Conservation (phyloP, 352 stramenopile genomes). For the Phytophthora macrochlamydospora region DNA sequence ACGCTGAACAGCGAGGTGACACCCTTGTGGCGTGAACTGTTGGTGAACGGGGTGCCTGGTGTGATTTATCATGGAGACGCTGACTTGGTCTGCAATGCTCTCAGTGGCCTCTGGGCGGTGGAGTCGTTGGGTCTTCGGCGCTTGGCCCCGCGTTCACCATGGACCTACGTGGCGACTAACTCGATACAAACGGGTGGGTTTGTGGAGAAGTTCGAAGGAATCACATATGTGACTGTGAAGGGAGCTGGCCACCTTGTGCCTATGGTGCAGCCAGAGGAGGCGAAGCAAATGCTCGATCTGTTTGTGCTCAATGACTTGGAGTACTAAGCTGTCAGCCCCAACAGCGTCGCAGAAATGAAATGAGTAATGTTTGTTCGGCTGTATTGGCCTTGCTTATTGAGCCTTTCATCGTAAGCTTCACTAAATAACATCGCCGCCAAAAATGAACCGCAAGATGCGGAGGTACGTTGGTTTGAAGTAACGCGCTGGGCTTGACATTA, state of each 20-base stretch:
- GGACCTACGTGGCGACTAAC: constrained; percentile 42
- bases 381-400: background rate
- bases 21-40: constrained; percentile 61
- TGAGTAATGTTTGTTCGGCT: no score
- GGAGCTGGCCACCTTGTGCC: constrained; percentile 91
- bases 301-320: constrained; percentile 61
- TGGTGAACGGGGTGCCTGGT: constrained; percentile 47
- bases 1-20: constrained; percentile 55
- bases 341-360: background rate
- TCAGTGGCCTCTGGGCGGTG: constrained; percentile 71
- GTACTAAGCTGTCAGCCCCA: constrained; percentile 5
- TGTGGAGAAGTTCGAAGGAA: constrained; percentile 77
- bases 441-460: constrained; percentile 82
- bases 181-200: constrained; percentile 84
- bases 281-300: constrained; percentile 73
- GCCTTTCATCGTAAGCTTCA: background rate
- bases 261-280: constrained; percentile 72
- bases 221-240: constrained; percentile 92
- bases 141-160: constrained; percentile 41
- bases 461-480: constrained; percentile 90
- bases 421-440: constrained; percentile 80
- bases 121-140: constrained; percentile 63
- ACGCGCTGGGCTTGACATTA: constrained; percentile 80
- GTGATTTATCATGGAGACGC: constrained; percentile 82
- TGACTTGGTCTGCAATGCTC: constrained; percentile 73